These are phyloP conservation scores for Paratinospora sagittata DNA, from an alignment of 164 flowering plant genomes.

Conservation along the genomic window DNA sequence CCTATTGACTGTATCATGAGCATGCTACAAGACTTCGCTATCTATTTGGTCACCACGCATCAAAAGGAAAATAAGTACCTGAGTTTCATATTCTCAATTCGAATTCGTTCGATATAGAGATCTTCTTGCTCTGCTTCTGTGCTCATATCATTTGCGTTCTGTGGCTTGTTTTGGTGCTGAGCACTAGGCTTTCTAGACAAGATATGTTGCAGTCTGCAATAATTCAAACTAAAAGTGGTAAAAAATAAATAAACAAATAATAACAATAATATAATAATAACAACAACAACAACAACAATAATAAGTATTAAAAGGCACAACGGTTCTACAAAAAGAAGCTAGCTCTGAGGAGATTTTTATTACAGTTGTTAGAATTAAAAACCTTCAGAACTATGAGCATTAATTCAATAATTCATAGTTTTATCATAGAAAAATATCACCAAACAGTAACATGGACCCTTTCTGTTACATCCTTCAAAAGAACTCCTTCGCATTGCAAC, in stretches of 20 bases:
- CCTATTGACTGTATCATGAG: background rate
- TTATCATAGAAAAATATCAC: too few species aligned
- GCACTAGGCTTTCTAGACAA: constrained; percentile 38
- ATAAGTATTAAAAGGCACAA: background rate
- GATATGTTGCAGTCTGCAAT: constrained; percentile 47
- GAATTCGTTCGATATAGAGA: constrained; percentile 65
- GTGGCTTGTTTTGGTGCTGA: constrained; percentile 37
- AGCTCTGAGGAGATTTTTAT: background rate
- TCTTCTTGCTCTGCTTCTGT: constrained; percentile 43
- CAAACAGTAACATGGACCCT: background rate
- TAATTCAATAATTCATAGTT: background rate
- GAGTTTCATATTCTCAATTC: constrained; percentile 78
- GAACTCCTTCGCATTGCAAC: background rate
- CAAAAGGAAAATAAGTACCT: constrained; percentile 40
- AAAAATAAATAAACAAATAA: too few species aligned
- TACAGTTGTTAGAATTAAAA: background rate
- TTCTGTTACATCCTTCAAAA: background rate
- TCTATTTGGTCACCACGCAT: background rate
- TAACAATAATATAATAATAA: too few species aligned
- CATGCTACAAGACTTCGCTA: too few species aligned
- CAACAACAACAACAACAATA: too few species aligned
- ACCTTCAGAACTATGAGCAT: background rate
- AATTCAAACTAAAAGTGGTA: constrained; percentile 17
- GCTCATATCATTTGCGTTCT: constrained; percentile 52
- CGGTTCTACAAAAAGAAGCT: background rate